Percentiles rank a stretch among this genome's conserved stretches.
phyloP scores from a whole-genome alignment of 1,139 yeast genomes.

The Spencermartinsiella ligniputridi region DNA sequence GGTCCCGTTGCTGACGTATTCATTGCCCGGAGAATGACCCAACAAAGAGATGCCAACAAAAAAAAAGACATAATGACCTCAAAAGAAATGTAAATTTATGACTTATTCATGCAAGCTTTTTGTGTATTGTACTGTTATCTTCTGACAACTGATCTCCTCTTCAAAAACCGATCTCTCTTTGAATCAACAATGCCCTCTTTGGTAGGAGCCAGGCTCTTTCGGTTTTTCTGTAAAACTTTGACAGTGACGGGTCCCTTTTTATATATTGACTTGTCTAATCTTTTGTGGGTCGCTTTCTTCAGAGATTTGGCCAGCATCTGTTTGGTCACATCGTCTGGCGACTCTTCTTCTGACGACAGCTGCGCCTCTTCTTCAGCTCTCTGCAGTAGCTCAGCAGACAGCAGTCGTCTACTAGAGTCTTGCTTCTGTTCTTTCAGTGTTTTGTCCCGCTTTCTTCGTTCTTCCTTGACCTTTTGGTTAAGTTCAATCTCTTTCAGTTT shows the following conservation, averaged over 20 bases:
- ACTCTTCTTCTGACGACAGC: neutral
- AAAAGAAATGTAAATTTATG: too few relatives aligned
- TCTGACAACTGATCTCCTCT: constrained; percentile 11
- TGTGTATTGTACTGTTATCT: too few relatives aligned
- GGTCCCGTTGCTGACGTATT: constrained; percentile 31
- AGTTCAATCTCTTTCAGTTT: constrained; percentile 12
- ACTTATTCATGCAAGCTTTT: too few relatives aligned
- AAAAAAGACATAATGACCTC: too few relatives aligned
- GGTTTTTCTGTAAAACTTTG: constrained; percentile 8
- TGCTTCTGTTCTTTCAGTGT: constrained; percentile 18
- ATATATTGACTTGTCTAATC: constrained; percentile 2
- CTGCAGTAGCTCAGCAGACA: constrained; percentile 15
- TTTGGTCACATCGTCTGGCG: neutral
- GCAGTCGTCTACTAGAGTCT: constrained; percentile 5
- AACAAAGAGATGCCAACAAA: too few relatives aligned
- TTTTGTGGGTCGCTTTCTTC: neutral
- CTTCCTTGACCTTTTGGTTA: constrained; percentile 12
- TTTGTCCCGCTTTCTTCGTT: constrained; percentile 18
- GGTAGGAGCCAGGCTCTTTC: constrained; percentile 12
- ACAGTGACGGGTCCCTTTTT: constrained; percentile 16
- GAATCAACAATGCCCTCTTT: constrained; percentile 4
- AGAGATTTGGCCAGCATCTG: neutral
- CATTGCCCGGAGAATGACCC: constrained; percentile 29
- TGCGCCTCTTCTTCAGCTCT: constrained; percentile 10
- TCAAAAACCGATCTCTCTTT: constrained; percentile 11